These are phyloP conservation scores for Letharia columbiana DNA, from an alignment of 495 filamentous ascomycete genomes.

Conservation along the genomic window DNA sequence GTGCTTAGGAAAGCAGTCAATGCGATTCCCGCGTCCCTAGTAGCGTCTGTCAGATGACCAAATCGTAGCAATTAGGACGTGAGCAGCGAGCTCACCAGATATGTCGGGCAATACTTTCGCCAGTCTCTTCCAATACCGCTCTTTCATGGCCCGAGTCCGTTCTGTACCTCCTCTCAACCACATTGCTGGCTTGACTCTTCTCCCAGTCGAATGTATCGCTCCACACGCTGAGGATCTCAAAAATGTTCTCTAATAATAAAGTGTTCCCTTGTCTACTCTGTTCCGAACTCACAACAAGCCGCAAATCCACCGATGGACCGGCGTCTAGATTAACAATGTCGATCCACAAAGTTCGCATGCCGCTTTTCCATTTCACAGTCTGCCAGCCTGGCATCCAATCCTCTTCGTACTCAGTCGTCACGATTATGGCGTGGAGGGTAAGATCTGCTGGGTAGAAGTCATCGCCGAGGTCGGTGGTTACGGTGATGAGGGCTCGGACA, in stretches of 20 bases:
- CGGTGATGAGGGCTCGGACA: slow-evolving; percentile 55
- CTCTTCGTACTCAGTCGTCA: slow-evolving; percentile 28
- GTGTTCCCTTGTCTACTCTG: slow-evolving; percentile 5
- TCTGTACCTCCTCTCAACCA: slow-evolving; percentile 47
- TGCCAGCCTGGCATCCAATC: slow-evolving; percentile 39
- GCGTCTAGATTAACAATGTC: slow-evolving; percentile 25
- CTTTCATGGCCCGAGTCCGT: slow-evolving; percentile 26
- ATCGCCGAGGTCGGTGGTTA: slow-evolving; percentile 89
- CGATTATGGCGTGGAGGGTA: slow-evolving; percentile 36
- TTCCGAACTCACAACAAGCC: slow-evolving; percentile 27
- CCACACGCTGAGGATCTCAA: slow-evolving; percentile 48
- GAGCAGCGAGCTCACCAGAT: slow-evolving; percentile 57
- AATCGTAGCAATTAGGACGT: background rate
- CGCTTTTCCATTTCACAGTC: slow-evolving; percentile 44
- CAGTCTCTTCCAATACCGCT: slow-evolving; percentile 77
- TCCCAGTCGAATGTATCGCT: slow-evolving; percentile 41
- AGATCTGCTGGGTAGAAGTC: slow-evolving; percentile 61
- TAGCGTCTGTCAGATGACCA: background rate
- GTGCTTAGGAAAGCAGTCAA: slow-evolving; percentile 37
- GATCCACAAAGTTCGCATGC: slow-evolving; percentile 44
- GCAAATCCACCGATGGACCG: slow-evolving; percentile 23
- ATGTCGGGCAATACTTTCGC: slow-evolving; percentile 90
- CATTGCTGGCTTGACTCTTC: slow-evolving; percentile 35
- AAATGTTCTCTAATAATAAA: slow-evolving; percentile 22
- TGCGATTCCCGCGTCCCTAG: slow-evolving; percentile 62